Conservation (phyloP, 1,284 basidiomycete genomes). For the Melampsora larici-populina region DNA sequence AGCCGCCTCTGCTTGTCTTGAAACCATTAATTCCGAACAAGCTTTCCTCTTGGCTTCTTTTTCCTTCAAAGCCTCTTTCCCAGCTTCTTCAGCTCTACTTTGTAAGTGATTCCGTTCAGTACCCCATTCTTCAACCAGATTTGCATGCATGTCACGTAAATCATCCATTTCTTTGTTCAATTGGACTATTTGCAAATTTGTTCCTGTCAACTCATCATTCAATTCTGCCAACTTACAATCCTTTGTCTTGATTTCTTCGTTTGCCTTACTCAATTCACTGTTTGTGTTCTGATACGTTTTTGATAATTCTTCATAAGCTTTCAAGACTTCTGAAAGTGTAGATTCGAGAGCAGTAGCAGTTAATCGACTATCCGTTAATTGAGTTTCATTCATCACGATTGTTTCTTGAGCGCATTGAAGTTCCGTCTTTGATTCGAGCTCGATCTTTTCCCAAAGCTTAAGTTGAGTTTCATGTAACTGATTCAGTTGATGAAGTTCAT, state of each 20-base stretch:
- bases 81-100: conserved; percentile 14
- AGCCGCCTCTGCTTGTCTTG: conserved; percentile 31
- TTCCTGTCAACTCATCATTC: background rate
- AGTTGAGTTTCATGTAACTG: background rate
- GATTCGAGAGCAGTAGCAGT: conserved; percentile 5
- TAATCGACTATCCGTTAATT: background rate
- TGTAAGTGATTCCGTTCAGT: conserved; percentile 2
- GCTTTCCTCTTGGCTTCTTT: conserved; percentile 20
- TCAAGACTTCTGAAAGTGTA: background rate
- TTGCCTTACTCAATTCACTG: background rate
- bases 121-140: conserved; percentile 15
- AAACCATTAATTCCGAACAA: conserved; percentile 11
- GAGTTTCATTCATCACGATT: background rate
- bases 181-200: background rate
- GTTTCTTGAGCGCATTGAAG: background rate
- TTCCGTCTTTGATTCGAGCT: conserved; percentile 7
- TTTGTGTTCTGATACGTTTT: background rate
- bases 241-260: background rate
- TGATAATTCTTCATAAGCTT: conserved; percentile 13
- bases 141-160: conserved; percentile 1
- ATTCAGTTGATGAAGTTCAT: conserved; percentile 1
- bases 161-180: background rate
- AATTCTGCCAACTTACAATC: conserved; percentile 16
- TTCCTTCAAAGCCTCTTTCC: conserved; percentile 12
- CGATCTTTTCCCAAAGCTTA: background rate